Percentiles rank a stretch among this genome's conserved stretches.
These are phyloP conservation scores for Elsinoe necatrix DNA, from an alignment of 2,329 filamentous ascomycete genomes.

Conservation along the genomic window DNA sequence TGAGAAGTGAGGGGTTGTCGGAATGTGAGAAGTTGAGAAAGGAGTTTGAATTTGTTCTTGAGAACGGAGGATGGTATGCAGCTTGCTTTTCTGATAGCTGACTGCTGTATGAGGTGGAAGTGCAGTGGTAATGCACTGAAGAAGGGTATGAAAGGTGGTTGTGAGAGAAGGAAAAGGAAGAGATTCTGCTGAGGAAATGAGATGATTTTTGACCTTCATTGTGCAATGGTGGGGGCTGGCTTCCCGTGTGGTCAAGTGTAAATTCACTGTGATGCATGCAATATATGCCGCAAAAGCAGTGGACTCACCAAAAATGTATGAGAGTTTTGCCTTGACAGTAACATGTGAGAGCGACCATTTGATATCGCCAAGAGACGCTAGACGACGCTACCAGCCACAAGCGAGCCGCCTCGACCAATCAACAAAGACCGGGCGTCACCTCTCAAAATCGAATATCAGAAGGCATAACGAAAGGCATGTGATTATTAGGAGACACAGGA, in stretches of 20 bases:
- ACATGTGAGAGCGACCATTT: conserved; percentile 5
- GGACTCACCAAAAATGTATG: not conserved
- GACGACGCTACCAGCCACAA: not conserved
- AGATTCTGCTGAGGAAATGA: not conserved
- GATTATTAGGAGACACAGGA: not conserved
- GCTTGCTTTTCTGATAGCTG: not conserved
- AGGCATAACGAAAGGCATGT: not conserved
- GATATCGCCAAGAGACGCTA: conserved; percentile 6
- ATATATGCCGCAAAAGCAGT: not conserved
- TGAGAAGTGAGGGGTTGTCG: not conserved
- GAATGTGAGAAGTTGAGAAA: not conserved
- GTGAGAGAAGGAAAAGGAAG: not conserved
- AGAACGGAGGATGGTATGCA: not conserved
- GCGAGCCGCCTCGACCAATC: not conserved
- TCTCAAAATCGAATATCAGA: conserved; percentile 1
- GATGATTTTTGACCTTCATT: not conserved
- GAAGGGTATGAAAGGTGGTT: not conserved
- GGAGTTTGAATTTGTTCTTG: not conserved
- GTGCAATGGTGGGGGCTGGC: not conserved
- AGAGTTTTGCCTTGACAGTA: not conserved
- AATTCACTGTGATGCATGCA: not conserved
- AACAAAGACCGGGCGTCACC: not conserved
- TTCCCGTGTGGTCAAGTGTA: not conserved
- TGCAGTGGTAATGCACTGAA: not conserved
- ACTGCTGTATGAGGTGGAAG: not conserved